Conservation (phyloP, 176 grass and related monocot genomes). For the Dactylis glomerata region DNA sequence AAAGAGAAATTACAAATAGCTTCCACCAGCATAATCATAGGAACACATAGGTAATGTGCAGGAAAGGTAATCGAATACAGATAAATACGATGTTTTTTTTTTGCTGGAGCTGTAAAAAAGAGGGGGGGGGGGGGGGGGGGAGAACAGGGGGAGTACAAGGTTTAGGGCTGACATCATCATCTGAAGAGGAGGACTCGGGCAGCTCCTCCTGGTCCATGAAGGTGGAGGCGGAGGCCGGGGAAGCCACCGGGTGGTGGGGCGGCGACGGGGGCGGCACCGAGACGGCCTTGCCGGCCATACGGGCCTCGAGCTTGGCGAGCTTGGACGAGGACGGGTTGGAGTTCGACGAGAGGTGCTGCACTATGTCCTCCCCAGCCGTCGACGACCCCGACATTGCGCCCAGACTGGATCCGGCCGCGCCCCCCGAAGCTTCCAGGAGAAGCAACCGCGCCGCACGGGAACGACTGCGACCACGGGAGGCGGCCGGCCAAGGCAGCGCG, state of each 20-base stretch:
- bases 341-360: conserved; percentile 89
- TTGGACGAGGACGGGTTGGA: conserved; percentile 91
- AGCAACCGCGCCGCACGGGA: conserved; percentile 15
- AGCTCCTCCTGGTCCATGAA: conserved; percentile 86
- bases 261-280: conserved; percentile 52
- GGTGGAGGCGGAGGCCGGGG: conserved; percentile 27
- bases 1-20: not conserved
- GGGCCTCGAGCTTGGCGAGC: conserved; percentile 96
- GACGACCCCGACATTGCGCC: conserved; percentile 36
- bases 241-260: conserved; percentile 33
- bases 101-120: not conserved
- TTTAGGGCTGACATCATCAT: conserved; percentile 87
- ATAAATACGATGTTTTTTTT: not conserved
- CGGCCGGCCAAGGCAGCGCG: not conserved
- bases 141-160: conserved; percentile 2
- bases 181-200: conserved; percentile 72
- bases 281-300: conserved; percentile 94
- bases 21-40: conserved; percentile 12
- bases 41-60: not conserved
- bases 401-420: conserved; percentile 21
- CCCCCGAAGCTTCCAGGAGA: conserved; percentile 30
- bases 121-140: not conserved
- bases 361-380: conserved; percentile 87
- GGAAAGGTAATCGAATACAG: conserved; percentile 9
- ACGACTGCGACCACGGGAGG: conserved; percentile 12